Conservation (phyloP, 148 eudicot genomes). For the Rhododendron mucronatum region DNA sequence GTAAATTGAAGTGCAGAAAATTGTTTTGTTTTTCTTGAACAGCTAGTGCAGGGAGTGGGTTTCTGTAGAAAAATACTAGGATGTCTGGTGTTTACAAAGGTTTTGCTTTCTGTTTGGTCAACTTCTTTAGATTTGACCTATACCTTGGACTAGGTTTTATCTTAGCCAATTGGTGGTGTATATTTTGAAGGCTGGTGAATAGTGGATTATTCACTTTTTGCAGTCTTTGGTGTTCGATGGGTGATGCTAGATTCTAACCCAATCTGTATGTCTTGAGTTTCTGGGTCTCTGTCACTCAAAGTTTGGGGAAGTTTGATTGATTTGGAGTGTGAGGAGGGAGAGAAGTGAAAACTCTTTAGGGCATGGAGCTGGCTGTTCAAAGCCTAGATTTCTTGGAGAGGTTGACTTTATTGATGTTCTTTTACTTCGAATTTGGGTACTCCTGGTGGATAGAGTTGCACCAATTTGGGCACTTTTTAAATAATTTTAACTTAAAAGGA, state of each 20-base stretch:
- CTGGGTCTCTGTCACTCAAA: not conserved
- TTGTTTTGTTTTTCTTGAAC: not conserved
- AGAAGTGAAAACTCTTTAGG: not conserved
- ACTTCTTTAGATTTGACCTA: not conserved
- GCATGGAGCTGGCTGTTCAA: not conserved
- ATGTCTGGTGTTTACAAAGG: not conserved
- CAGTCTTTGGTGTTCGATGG: not conserved
- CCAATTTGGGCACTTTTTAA: not conserved
- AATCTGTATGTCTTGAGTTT: not conserved
- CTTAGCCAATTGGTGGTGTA: not conserved
- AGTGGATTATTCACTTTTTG: not conserved
- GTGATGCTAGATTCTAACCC: not conserved
- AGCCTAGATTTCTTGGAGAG: not conserved
- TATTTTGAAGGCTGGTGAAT: not conserved
- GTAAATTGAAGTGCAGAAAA: not conserved
- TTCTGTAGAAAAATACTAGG: not conserved
- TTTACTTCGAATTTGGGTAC: not conserved
- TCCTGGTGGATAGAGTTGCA: not conserved
- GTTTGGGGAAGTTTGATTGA: not conserved
- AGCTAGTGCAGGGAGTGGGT: not conserved
- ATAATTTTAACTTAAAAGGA: not conserved
- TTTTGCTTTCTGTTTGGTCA: not conserved
- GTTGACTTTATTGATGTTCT: not conserved
- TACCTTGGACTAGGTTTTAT: not conserved
- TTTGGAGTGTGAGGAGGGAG: not conserved